Evolutionary conservation across 768 basidiomycete genomes (phyloP).

Genomic region (Wakefieldia striispora): DNA sequence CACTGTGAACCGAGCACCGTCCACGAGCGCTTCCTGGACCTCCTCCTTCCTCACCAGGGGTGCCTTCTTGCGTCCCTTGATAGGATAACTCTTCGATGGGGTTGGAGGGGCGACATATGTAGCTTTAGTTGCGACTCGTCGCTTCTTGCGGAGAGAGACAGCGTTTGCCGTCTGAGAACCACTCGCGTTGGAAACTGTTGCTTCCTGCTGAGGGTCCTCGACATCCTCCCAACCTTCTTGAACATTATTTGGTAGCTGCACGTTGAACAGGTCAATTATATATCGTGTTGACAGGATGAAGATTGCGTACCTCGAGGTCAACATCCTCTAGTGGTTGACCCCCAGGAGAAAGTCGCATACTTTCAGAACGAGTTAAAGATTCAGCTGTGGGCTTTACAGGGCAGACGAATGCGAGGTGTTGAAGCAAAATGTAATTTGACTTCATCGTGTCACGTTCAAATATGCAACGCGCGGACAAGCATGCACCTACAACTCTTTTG

Average conservation of each 20-base stretch:
- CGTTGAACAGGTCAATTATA: neutral
- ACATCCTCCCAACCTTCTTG: slow-evolving; percentile 38
- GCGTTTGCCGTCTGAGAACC: slow-evolving; percentile 11
- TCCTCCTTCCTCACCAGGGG: slow-evolving; percentile 28
- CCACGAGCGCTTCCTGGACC: slow-evolving; percentile 19
- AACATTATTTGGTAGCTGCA: slow-evolving; percentile 1
- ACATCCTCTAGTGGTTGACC: neutral
- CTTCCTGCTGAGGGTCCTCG: slow-evolving; percentile 9
- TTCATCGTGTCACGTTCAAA: no score
- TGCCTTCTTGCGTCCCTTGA: slow-evolving; percentile 28
- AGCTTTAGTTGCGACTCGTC: slow-evolving; percentile 24
- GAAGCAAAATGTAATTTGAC: no score
- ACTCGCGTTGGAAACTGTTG: slow-evolving; percentile 1
- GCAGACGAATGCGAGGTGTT: no score
- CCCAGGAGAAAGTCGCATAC: slow-evolving; percentile 16
- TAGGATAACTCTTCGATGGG: slow-evolving; percentile 16
- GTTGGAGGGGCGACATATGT: slow-evolving; percentile 19
- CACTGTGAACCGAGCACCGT: slow-evolving; percentile 27
- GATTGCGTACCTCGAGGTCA: slow-evolving; percentile 8
- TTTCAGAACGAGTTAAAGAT: no score
- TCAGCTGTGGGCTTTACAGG: no score
- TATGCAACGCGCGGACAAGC: no score
- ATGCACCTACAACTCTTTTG: no score
- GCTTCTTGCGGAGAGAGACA: slow-evolving; percentile 28
- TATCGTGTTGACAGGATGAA: neutral